Conservation (phyloP, 2,329 filamentous ascomycete species). For the Ophiosphaerella korrae region DNA sequence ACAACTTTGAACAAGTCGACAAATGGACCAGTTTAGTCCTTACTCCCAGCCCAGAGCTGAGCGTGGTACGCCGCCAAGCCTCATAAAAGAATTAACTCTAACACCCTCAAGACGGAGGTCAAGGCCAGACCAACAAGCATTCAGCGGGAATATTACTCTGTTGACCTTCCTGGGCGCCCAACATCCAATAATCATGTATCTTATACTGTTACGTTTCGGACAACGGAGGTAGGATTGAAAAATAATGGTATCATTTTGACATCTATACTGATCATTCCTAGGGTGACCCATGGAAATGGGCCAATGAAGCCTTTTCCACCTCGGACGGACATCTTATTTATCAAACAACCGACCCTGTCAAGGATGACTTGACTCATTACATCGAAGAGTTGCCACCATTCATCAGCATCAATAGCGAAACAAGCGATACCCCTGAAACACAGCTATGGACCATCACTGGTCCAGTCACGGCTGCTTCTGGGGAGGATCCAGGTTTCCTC, state of each 20-base stretch:
- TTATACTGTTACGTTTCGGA: conserved; percentile 75
- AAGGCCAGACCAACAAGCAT: conserved; percentile 16
- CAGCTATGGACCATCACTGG: conserved; percentile 72
- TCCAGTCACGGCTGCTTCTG: conserved; percentile 60
- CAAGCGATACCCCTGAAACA: conserved; percentile 71
- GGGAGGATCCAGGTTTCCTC: conserved; percentile 62
- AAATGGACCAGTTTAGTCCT: conserved; percentile 65
- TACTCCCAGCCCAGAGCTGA: conserved; percentile 44
- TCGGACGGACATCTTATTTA: conserved; percentile 68
- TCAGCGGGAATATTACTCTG: conserved; percentile 60
- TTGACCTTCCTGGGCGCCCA: conserved; percentile 51
- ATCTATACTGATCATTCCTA: conserved; percentile 6
- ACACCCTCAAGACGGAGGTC: conserved; percentile 26
- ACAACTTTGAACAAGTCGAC: conserved; percentile 63
- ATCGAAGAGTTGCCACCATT: conserved; percentile 63
- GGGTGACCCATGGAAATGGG: conserved; percentile 70
- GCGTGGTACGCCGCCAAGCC: conserved; percentile 23
- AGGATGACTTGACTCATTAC: conserved; percentile 58
- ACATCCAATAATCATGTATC: conserved; percentile 56
- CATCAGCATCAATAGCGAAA: conserved; percentile 58
- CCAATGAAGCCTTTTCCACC: conserved; percentile 66
- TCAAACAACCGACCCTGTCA: conserved; percentile 44
- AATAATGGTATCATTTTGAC: not conserved
- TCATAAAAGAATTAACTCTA: not conserved
- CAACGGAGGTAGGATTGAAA: conserved; percentile 32